Conservation (phyloP, 2,329 filamentous ascomycete genomes). For the Colletotrichum cereale region DNA sequence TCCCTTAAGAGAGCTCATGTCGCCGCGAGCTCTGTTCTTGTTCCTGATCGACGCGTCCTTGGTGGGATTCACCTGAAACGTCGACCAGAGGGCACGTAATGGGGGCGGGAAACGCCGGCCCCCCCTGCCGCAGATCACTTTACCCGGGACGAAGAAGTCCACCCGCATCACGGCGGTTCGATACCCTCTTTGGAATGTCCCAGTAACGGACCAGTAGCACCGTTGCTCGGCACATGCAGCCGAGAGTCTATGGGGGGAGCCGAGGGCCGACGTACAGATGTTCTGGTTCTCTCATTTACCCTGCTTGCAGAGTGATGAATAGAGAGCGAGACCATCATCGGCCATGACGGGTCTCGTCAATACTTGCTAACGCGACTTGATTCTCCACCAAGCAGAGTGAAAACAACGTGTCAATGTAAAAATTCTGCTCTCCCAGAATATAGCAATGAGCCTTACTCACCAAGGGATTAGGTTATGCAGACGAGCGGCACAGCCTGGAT, state of each 20-base stretch:
- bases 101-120: neutral
- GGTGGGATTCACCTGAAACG: conserved; percentile 36
- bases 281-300: neutral
- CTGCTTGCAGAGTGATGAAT: conserved; percentile 9
- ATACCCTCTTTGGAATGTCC: neutral
- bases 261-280: neutral
- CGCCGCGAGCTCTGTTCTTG: conserved; percentile 24
- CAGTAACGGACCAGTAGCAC: conserved; percentile 1
- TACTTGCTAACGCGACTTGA: neutral
- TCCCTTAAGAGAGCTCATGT: neutral
- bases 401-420: conserved; percentile 5
- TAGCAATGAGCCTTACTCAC: neutral
- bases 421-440: conserved; percentile 17
- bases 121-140: conserved; percentile 35
- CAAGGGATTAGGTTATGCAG: conserved; percentile 10
- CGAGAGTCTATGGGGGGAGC: neutral
- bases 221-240: conserved; percentile 15
- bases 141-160: conserved; percentile 30
- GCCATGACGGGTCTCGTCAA: neutral
- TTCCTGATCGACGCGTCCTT: conserved; percentile 36
- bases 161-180: conserved; percentile 17
- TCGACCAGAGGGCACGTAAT: conserved; percentile 10
- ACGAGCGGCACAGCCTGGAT: neutral
- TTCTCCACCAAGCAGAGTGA: conserved; percentile 18
- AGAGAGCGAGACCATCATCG: neutral